Base-by-base conservation (phyloP, 495 filamentous ascomycete species). In the Neurospora discreta region DNA sequence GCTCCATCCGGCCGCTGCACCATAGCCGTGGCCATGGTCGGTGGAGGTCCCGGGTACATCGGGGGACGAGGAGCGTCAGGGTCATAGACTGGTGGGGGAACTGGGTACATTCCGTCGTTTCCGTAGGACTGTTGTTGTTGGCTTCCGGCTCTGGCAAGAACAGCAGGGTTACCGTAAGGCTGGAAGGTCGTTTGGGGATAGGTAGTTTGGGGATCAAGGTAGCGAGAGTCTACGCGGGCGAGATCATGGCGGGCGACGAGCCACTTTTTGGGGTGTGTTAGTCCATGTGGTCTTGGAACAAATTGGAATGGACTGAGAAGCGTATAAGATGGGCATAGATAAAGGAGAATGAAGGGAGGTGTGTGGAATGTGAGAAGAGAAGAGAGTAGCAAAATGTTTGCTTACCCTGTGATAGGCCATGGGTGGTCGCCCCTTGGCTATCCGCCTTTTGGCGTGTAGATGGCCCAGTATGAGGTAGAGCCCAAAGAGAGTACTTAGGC, bases 321-420 rank as follows among this genome's bases (percentile, higher is more conserved):
- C 5, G 16, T 42, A 20, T 44, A 10, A 44, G 18, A 20, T 36
- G 42, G 42, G n/a, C 18, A 8, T 20, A 44, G 18, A 43, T n/a
- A 7, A 44, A 44, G 42, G n/a, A 44, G 42, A 3, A 44, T 1
- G 15, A 42, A 18, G 16, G 41, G 18, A 44, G 3, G 18, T 44
- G 10, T 44, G 42, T 18, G 42, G 7, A 39, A 41, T 44, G 39
- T 68, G 70, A 44, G 15, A 23, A 43, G 11, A 4, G 10, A 11
- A 30, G 30, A 16, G 44, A 4, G 33, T 23, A 13, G 5, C 38
- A 44, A 23, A 38, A 65, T 7, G 26, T 26, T 52, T 5, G 77
- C 85, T 26, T 84, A 93, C 91, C 75, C 88, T 82, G 78, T 94
- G 91, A 78, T 93, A 93, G 39, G 73, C 76, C 58, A 93, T 79